Base-by-base conservation (phyloP, 208 protist species). In the Crithidia brevicula region DNA sequence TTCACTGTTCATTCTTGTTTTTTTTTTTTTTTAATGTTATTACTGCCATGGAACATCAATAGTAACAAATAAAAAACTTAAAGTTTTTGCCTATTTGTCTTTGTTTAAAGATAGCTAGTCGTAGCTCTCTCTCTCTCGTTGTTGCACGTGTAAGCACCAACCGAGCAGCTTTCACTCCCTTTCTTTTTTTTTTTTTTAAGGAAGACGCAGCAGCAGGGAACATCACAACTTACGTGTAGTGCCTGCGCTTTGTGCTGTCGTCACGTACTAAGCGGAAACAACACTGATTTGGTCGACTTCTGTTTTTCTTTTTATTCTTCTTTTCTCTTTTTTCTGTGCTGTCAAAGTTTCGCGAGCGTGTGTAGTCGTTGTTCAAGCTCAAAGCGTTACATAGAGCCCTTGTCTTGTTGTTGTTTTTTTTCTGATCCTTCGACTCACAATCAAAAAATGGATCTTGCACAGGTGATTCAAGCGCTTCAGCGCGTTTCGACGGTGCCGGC, bases 391-490 rank as follows among this genome's bases (percentile, higher is more conserved):
- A n/a, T n/a, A n/a, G n/a, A n/a, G n/a, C 15, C 50, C 4, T 47
- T 68, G 3, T 38, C 46, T 2, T 46, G 42, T 38, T 4, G 13
- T 5, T 30, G 49, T 54, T 38, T 57, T 27, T 42, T 57, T 36
- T 47, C 28, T 42, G 18, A 1, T 23, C 10, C 30, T 25, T 3
- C 51, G n/a, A n/a, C n/a, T n/a, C n/a, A n/a, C n/a, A n/a, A 57
- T 3, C 23, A 30, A 18, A 38, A 33, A 36, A 95, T 95, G 89
- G 89, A 95, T 36, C 52, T 93, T 52, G 54, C 73, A 16, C 53
- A 68, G 45, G 79, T 93, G 28, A 78, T 71, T 18, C 47, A 53
- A 7, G 75, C 79, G 20, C 81, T 95, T 50, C 86, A 86, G 74
- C 70, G 70, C 28, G 45, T 38, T 22, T 46, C 54, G 28, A 79